A percentile compares a stretch with the other conserved stretches of the same genome.
These are phyloP conservation scores for Achlya hypogyna DNA, from an alignment of 352 stramenopile genomes.

Conservation along the genomic window DNA sequence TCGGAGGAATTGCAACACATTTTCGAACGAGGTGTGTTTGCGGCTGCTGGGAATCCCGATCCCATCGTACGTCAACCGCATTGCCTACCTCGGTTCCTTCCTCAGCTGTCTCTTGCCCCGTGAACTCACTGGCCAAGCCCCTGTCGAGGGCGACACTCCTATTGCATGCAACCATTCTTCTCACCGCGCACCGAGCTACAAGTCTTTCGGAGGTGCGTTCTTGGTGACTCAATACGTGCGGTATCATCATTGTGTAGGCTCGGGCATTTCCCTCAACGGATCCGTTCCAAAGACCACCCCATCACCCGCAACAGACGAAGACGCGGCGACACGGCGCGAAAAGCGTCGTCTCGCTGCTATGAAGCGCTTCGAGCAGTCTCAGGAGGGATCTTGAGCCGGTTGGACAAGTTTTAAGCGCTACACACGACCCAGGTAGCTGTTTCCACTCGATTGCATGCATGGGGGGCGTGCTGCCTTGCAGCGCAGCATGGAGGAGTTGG, in stretches of 20 bases:
- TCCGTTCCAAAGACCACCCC: background rate
- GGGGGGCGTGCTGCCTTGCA: too few relatives aligned
- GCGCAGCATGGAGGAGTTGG: too few relatives aligned
- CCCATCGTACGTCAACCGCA: slow-evolving; percentile 88
- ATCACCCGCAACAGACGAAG: slow-evolving; percentile 10
- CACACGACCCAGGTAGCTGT: too few relatives aligned
- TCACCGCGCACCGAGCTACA: background rate
- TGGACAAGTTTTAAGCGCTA: too few relatives aligned
- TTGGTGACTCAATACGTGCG: background rate
- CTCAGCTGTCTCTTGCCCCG: slow-evolving; percentile 68
- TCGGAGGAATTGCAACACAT: slow-evolving; percentile 90
- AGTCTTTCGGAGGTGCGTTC: background rate
- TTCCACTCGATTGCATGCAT: too few relatives aligned
- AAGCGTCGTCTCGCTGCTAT: slow-evolving; percentile 4
- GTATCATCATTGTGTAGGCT: background rate
- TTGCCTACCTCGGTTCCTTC: slow-evolving; percentile 88
- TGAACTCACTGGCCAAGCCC: slow-evolving; percentile 42
- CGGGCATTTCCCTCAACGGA: slow-evolving; percentile 2
- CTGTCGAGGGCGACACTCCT: slow-evolving; percentile 35
- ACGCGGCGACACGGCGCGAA: background rate
- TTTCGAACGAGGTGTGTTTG: slow-evolving; percentile 81
- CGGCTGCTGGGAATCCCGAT: slow-evolving; percentile 73
- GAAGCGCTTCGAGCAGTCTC: background rate
- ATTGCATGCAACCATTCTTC: background rate
- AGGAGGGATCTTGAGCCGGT: background rate